These are phyloP conservation scores for Diospyros kaki DNA, from an alignment of 148 eudicot species.

Conservation along the genomic window DNA sequence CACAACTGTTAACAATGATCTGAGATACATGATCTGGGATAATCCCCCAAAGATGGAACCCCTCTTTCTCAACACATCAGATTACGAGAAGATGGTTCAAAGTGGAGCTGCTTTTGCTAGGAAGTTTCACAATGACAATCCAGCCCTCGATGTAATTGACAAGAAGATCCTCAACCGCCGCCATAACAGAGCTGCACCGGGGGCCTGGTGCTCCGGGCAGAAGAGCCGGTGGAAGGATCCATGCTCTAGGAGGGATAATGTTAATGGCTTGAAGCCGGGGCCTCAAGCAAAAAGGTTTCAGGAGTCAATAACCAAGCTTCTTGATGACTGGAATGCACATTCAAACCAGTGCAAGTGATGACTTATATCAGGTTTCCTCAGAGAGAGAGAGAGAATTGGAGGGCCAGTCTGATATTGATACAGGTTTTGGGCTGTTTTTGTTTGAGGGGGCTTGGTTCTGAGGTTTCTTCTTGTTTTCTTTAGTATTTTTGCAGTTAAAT, in stretches of 20 bases:
- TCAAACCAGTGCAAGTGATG: no score
- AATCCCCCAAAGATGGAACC: constrained; percentile 84
- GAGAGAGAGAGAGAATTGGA: no score
- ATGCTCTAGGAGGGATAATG: constrained; percentile 64
- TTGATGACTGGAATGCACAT: no score
- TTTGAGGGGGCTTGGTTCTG: no score
- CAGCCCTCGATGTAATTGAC: constrained; percentile 58
- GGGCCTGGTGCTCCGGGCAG: no score
- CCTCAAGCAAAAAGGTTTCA: constrained; percentile 23
- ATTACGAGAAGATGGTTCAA: constrained; percentile 54
- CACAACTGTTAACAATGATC: constrained; percentile 14
- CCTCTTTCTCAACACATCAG: constrained; percentile 40
- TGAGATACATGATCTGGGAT: constrained; percentile 83
- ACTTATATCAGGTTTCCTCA: no score
- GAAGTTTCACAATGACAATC: constrained; percentile 47
- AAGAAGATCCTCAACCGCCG: constrained; percentile 53
- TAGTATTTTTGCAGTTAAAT: no score
- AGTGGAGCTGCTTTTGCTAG: constrained; percentile 84
- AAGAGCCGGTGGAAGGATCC: no score
- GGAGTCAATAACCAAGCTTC: no score
- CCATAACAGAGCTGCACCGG: constrained; percentile 27
- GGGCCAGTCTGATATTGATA: no score
- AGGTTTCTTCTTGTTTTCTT: no score
- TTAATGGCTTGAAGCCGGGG: constrained; percentile 53
- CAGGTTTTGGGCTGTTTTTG: no score